Conservation (phyloP, 2,329 filamentous ascomycete genomes). For the Cryphonectria radicalis region DNA sequence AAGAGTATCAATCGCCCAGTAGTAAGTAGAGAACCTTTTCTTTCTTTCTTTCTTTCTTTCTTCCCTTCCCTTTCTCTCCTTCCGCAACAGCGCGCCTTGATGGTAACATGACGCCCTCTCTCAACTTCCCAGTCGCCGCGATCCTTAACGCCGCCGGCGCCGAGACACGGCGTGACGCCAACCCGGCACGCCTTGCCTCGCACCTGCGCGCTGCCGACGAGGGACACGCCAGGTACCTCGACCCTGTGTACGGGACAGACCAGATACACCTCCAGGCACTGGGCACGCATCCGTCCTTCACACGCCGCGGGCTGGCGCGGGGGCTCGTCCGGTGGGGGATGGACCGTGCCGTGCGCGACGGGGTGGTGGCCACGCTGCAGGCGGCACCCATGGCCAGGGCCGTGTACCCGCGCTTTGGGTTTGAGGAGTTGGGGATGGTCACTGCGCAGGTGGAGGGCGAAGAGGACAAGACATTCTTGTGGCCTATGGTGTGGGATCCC, state of each 20-base stretch:
- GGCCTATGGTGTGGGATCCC: constrained; percentile 22
- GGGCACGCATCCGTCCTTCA: constrained; percentile 15
- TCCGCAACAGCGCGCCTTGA: background rate
- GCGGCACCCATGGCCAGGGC: constrained; percentile 15
- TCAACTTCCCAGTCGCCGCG: background rate
- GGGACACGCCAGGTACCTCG: constrained; percentile 7
- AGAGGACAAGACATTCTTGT: constrained; percentile 15
- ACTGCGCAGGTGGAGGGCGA: constrained; percentile 20
- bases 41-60: no score
- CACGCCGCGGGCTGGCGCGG: constrained; percentile 1
- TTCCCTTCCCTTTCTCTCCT: no score
- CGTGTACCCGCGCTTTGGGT: constrained; percentile 22
- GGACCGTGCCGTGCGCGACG: constrained; percentile 20
- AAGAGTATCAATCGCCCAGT: constrained; percentile 4
- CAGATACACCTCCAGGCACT: constrained; percentile 18
- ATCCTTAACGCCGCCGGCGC: constrained; percentile 6
- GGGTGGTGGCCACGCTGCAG: constrained; percentile 10
- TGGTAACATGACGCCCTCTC: background rate
- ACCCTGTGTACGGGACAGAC: constrained; percentile 3
- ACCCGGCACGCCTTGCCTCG: background rate
- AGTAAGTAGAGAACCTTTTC: background rate
- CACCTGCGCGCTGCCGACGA: constrained; percentile 5
- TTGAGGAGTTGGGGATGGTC: constrained; percentile 17
- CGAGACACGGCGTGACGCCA: constrained; percentile 10
- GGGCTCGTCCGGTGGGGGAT: constrained; percentile 16